These are phyloP conservation scores for Chlorella variabilis DNA, from an alignment of 163 green algal genomes.

Conservation along the genomic window DNA sequence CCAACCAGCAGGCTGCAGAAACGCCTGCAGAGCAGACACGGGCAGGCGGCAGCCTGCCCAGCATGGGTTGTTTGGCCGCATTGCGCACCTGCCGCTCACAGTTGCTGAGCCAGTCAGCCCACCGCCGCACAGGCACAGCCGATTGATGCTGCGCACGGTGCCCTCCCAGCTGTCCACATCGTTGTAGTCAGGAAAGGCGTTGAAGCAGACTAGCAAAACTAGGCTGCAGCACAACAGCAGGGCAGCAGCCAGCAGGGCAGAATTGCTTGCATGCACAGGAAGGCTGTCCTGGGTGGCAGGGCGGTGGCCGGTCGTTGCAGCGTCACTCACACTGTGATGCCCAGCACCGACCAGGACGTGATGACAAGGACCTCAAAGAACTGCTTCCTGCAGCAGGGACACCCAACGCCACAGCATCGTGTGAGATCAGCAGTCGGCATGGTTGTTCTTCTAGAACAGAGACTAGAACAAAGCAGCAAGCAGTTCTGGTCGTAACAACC, in stretches of 20 bases:
- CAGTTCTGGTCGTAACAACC: too few species aligned
- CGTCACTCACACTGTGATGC: not conserved
- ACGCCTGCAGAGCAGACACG: not conserved
- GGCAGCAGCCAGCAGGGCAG: not conserved
- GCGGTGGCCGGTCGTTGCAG: not conserved
- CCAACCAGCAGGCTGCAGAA: too few species aligned
- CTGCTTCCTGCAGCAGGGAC: constrained; percentile 2
- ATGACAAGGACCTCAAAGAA: constrained; percentile 41
- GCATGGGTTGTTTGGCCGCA: too few species aligned
- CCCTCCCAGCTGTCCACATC: constrained; percentile 49
- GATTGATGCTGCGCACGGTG: not conserved
- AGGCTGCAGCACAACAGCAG: constrained; percentile 10
- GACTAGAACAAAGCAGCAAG: too few species aligned
- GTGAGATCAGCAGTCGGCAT: not conserved
- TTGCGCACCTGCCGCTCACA: constrained; percentile 20
- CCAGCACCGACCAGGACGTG: constrained; percentile 36
- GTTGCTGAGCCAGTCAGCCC: not conserved
- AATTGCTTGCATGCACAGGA: not conserved
- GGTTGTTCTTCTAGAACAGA: too few species aligned
- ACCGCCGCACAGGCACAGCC: constrained; percentile 20
- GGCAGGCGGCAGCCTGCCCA: too few species aligned
- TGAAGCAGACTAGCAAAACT: constrained; percentile 36
- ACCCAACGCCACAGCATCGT: too few species aligned
- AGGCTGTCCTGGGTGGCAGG: not conserved
- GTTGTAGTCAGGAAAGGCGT: constrained; percentile 48